These are phyloP conservation scores for Sugiyamaella lignohabitans DNA, from an alignment of 805 yeast species.

Conservation along the genomic window DNA sequence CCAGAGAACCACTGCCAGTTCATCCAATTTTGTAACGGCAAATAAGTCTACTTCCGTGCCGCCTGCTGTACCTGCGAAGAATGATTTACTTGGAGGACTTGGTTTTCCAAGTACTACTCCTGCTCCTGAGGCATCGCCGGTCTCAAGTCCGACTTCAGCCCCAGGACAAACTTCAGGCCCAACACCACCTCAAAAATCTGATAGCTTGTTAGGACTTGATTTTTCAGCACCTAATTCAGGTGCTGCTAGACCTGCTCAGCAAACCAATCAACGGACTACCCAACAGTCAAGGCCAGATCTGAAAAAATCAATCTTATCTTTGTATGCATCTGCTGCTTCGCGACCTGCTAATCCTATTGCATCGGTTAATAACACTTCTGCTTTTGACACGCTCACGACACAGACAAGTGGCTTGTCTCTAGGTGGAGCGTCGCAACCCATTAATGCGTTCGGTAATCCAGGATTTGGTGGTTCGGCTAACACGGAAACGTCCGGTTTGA, in stretches of 20 bases:
- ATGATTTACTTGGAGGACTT: conserved; percentile 5
- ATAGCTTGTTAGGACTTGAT: conserved; percentile 23
- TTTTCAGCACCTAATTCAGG: conserved; percentile 15
- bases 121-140: neutral
- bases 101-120: neutral
- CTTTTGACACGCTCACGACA: conserved; percentile 9
- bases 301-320: conserved; percentile 83
- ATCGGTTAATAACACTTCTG: conserved; percentile 12
- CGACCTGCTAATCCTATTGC: conserved; percentile 2
- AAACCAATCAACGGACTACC: no score
- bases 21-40: neutral
- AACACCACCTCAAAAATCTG: conserved; percentile 11
- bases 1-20: neutral
- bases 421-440: conserved; percentile 8
- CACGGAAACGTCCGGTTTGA: neutral
- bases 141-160: conserved; percentile 5
- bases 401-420: conserved; percentile 16
- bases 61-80: conserved; percentile 8
- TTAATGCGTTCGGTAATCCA: no score
- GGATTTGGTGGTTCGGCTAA: neutral
- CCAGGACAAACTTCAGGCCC: conserved; percentile 1
- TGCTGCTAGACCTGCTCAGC: conserved; percentile 12
- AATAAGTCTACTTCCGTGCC: conserved; percentile 12
- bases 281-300: conserved; percentile 59
- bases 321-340: conserved; percentile 43